Percentiles rank a stretch among this genome's conserved stretches.
These are phyloP conservation scores for Emmonsia crescens DNA, from an alignment of 2,329 filamentous ascomycete genomes.

Conservation along the genomic window DNA sequence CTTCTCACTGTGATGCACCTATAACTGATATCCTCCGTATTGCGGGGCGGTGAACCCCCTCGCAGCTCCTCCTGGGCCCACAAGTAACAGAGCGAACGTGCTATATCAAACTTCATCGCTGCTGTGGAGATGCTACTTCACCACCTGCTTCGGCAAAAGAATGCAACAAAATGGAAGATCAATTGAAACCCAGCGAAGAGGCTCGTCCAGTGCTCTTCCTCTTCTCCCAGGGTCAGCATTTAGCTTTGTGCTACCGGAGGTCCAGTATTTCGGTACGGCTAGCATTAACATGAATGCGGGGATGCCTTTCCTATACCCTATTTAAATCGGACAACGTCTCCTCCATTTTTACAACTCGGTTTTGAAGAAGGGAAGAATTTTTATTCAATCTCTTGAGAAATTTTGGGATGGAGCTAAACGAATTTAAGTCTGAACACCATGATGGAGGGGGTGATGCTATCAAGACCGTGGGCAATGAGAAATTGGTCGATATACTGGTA, in stretches of 20 bases:
- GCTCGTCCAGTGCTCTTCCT: background rate
- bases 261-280: background rate
- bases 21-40: background rate
- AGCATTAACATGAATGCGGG: background rate
- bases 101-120: background rate
- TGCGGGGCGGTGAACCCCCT: background rate
- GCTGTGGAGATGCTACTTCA: background rate
- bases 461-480: background rate
- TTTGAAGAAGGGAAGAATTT: background rate
- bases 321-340: background rate
- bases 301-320: background rate
- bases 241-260: background rate
- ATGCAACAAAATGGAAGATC: background rate
- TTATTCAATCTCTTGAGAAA: background rate
- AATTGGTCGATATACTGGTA: slow-evolving; percentile 3
- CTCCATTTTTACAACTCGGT: background rate
- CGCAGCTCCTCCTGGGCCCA: background rate
- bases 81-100: background rate
- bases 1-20: background rate
- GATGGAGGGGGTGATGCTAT: background rate
- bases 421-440: background rate
- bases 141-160: background rate
- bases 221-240: background rate
- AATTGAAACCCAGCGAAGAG: background rate
- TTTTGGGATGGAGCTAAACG: background rate